phyloP scores from a whole-genome alignment of 1,284 basidiomycete genomes.

The Leccinum subrobustum region DNA sequence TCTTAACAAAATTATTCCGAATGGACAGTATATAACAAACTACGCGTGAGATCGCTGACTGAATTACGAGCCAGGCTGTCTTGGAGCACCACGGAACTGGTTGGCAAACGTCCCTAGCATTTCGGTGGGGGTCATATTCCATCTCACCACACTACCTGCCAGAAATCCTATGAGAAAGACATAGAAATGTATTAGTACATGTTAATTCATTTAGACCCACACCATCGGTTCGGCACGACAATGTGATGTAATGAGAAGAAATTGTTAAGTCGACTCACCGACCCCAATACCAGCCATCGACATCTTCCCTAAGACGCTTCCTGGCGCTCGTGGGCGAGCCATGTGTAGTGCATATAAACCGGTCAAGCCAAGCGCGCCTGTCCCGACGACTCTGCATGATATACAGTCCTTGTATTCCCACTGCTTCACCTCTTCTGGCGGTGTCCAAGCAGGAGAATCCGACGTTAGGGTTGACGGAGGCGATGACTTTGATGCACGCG shows the following conservation, averaged over 20 bases:
- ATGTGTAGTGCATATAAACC: constrained; percentile 53
- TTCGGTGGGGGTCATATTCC: constrained; percentile 31
- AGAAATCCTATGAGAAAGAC: background rate
- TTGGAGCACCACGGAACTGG: constrained; percentile 10
- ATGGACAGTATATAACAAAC: constrained; percentile 1
- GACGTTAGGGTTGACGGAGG: background rate
- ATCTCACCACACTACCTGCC: constrained; percentile 31
- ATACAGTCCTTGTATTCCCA: constrained; percentile 43
- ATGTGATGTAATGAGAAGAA: background rate
- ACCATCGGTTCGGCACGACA: background rate
- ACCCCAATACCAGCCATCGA: constrained; percentile 48
- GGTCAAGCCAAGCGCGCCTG: constrained; percentile 45
- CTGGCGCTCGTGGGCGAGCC: constrained; percentile 46
- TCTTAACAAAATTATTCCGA: background rate
- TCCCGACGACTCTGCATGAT: constrained; percentile 51
- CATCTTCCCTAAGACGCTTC: constrained; percentile 45
- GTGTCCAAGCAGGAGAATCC: background rate
- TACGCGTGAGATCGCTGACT: background rate
- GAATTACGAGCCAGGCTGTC: constrained; percentile 8
- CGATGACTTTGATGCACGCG: constrained; percentile 8
- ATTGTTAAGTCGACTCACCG: constrained; percentile 35
- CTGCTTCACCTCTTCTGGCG: constrained; percentile 5
- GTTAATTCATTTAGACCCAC: background rate
- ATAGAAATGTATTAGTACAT: background rate
- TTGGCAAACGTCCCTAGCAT: constrained; percentile 20